Conservation (phyloP, 257 asterid species). For the Solanum clarkiae region DNA sequence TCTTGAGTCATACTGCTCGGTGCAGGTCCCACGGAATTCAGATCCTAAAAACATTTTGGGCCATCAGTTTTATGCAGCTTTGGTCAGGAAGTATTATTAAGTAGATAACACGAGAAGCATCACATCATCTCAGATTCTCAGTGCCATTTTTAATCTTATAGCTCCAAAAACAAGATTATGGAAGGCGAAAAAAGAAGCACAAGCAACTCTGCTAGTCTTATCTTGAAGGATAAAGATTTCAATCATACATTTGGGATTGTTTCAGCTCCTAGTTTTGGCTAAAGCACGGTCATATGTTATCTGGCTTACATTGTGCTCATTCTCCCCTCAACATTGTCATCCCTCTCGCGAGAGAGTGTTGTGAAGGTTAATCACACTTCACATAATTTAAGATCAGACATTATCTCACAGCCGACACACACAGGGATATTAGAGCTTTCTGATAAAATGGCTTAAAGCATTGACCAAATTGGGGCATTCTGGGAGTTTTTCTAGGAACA, state of each 20-base stretch:
- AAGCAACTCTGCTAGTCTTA: background rate
- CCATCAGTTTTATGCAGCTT: background rate
- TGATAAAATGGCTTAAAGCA: background rate
- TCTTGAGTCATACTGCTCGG: conserved; percentile 21
- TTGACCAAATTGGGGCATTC: background rate
- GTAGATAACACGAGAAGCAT: background rate
- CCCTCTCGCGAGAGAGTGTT: background rate
- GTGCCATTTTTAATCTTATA: background rate
- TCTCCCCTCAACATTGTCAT: background rate
- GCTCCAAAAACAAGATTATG: background rate
- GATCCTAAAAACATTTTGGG: conserved; percentile 29
- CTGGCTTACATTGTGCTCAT: background rate
- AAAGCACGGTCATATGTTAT: background rate
- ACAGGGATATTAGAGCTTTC: background rate
- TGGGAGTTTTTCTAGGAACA: background rate
- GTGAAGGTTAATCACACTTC: background rate
- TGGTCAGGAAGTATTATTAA: background rate
- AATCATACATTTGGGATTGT: background rate
- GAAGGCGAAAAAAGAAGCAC: background rate
- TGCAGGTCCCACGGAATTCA: conserved; percentile 24
- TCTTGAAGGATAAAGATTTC: background rate
- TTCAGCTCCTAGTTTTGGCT: background rate
- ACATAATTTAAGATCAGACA: background rate
- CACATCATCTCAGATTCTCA: background rate
- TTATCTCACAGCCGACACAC: background rate